A percentile compares a stretch with the other conserved stretches of the same genome.
Evolutionary conservation across 192 early-diverging fungal genomes (phyloP).

Genomic region (Coemansia sp.): DNA sequence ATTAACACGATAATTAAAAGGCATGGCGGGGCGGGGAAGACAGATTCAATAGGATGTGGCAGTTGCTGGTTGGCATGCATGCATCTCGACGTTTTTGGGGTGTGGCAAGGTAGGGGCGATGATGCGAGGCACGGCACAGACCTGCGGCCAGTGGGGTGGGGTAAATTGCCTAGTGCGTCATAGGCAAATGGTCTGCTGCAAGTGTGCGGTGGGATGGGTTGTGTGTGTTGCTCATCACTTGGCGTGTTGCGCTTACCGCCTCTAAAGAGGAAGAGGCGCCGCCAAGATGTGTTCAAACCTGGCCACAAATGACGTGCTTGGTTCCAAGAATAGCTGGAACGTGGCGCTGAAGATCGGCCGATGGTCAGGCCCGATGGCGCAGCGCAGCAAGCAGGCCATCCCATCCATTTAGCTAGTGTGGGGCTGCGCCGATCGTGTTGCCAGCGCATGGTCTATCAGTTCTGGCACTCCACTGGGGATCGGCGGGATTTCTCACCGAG

Average conservation of each 20-base stretch:
- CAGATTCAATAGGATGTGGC: neutral
- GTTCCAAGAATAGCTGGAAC: neutral
- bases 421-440: neutral
- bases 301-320: neutral
- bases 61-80: neutral
- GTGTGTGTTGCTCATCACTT: neutral
- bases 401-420: neutral
- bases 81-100: neutral
- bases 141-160: neutral
- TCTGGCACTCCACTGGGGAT: neutral
- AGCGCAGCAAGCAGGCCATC: neutral
- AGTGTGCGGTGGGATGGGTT: neutral
- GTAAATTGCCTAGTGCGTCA: neutral
- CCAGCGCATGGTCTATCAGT: neutral
- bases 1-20: neutral
- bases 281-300: neutral
- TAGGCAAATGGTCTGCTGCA: neutral
- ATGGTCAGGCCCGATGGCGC: neutral
- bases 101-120: neutral
- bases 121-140: conserved; percentile 1
- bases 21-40: neutral
- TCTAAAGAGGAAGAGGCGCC: neutral
- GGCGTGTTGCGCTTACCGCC: neutral
- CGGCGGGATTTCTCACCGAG: neutral
- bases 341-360: neutral